Base-by-base conservation (phyloP, 1,284 basidiomycete genomes). In the Schizophyllum amplum region DNA sequence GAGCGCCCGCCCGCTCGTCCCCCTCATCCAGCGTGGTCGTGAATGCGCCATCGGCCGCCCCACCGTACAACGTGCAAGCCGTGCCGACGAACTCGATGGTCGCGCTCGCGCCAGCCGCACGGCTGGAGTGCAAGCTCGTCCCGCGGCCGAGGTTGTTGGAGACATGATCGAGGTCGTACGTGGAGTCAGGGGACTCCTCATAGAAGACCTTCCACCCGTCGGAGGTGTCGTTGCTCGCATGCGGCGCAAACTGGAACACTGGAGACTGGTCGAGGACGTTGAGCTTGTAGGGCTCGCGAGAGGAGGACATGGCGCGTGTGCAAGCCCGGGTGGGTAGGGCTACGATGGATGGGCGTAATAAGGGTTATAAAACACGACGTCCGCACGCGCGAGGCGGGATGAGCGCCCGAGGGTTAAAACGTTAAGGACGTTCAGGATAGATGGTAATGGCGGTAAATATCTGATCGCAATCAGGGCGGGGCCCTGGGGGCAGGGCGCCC, bases 41-140 rank as follows among this genome's bases (percentile, higher is more conserved):
- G 47, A 64, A 65, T 17, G 62, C 63, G 1, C 61, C 63, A 23
- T 60, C 61, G 4, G 54, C 62, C 15, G 60, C 64, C 33, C 58
- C 53, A 13, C 64, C 64, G 25, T 61, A 61, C 1, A 65, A 4
- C 6, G 58, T 54, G 3, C 64, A 27, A 4, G 62, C 62, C 21
- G 52, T 47, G 5, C 64, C 64, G 21, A 60, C 42, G 26, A 64
- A 65, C 6, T 57, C 49, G 11, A 65, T 53, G 21, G 61, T 42
- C 2, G 58, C 59, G 2, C 55, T 57, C 21, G 64, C 63, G 23
- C 64, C 63, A 5, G 53, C 20, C 6, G 57, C 22, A 23, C 54
- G 54, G 11, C 60, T 63, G 9, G 55, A 42, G 55, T 65, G 64
- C 13, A 51, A 47, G 3, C 62, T 63, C 15, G 52, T 55, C 6